Conservation (phyloP, 2,329 filamentous ascomycete genomes). For the Diaporthe sp. region DNA sequence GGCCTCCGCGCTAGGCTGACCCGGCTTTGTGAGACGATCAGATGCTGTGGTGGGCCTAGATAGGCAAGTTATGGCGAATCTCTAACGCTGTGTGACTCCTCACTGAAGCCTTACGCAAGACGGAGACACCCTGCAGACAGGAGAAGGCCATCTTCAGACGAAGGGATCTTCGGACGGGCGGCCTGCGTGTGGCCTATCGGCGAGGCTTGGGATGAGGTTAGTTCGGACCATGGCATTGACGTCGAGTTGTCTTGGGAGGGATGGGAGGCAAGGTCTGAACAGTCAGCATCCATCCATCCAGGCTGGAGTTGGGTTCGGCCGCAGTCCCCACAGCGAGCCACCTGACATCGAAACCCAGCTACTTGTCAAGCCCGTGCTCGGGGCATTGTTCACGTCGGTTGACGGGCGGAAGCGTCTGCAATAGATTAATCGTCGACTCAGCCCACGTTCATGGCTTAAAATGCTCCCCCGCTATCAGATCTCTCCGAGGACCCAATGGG, state of each 20-base stretch:
- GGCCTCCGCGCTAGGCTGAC: slow-evolving; percentile 28
- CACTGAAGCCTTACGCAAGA: slow-evolving; percentile 24
- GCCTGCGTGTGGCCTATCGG: slow-evolving; percentile 20
- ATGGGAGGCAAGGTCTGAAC: neutral
- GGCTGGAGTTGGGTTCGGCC: neutral
- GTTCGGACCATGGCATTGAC: slow-evolving; percentile 31
- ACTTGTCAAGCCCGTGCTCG: slow-evolving; percentile 18
- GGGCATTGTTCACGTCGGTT: slow-evolving; percentile 33
- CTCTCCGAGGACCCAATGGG: slow-evolving; percentile 6
- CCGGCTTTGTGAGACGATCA: slow-evolving; percentile 29
- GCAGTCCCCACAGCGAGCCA: slow-evolving; percentile 21
- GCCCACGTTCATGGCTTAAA: slow-evolving; percentile 26
- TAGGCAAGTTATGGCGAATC: slow-evolving; percentile 29
- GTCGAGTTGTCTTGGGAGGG: slow-evolving; percentile 1
- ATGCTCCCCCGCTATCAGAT: neutral
- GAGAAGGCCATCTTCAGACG: slow-evolving; percentile 26
- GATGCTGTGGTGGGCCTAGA: neutral
- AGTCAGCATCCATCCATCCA: neutral
- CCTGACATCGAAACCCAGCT: slow-evolving; percentile 9
- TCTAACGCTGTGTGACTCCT: slow-evolving; percentile 18
- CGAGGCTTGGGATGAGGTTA: slow-evolving; percentile 6
- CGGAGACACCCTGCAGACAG: slow-evolving; percentile 24
- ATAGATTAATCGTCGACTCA: slow-evolving; percentile 36
- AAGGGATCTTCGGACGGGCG: slow-evolving; percentile 19
- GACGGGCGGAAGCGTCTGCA: slow-evolving; percentile 30